Evolutionary conservation across 208 protist genomes (phyloP).

Genomic region (Tritrichomonas foetus): DNA sequence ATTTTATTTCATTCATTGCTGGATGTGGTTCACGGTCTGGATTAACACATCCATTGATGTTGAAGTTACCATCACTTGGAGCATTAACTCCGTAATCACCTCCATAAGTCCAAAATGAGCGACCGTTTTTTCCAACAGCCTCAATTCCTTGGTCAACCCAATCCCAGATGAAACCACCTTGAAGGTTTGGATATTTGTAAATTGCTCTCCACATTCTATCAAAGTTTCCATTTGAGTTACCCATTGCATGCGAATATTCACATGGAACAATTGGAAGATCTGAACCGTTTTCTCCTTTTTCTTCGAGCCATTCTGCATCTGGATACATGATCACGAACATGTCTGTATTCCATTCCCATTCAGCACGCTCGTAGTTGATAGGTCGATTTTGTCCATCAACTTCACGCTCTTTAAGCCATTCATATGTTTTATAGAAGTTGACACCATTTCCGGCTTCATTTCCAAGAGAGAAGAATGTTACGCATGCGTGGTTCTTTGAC

Average conservation of each 20-base stretch:
- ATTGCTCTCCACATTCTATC: conserved; percentile 51
- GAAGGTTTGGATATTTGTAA: background rate
- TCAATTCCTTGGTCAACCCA: conserved; percentile 58
- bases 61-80: conserved; percentile 51
- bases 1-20: background rate
- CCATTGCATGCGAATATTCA: conserved; percentile 61
- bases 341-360: conserved; percentile 42
- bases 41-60: conserved; percentile 57
- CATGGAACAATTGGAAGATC: conserved; percentile 56
- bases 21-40: conserved; percentile 54
- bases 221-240: conserved; percentile 54
- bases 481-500: conserved; percentile 51
- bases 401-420: background rate
- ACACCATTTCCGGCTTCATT: conserved; percentile 56
- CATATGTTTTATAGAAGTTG: background rate
- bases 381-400: conserved; percentile 46
- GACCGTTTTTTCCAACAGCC: background rate
- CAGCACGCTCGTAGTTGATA: conserved; percentile 54
- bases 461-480: conserved; percentile 59
- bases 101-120: conserved; percentile 52
- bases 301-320: background rate
- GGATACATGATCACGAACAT: conserved; percentile 55
- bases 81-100: conserved; percentile 51
- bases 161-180: conserved; percentile 62
- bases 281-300: background rate